These are phyloP conservation scores for Moesziomyces globuligerus DNA, from an alignment of 1,284 basidiomycete genomes.

Conservation along the genomic window DNA sequence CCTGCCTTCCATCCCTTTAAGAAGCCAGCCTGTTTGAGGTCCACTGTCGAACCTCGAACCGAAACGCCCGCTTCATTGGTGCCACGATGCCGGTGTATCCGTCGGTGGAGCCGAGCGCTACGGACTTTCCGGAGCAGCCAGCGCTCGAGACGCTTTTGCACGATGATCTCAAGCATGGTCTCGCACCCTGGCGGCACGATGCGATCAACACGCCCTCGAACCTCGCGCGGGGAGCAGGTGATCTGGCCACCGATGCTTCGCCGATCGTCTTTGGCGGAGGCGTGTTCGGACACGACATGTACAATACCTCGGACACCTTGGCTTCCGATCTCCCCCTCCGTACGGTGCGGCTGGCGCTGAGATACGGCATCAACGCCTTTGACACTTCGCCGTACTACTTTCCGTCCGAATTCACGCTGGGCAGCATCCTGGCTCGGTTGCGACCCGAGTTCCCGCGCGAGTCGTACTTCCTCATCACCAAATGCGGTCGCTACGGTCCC, in stretches of 20 bases:
- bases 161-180: slow-evolving; percentile 35
- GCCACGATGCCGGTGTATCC: slow-evolving; percentile 48
- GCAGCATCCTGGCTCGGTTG: slow-evolving; percentile 70
- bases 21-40: background rate
- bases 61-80: background rate
- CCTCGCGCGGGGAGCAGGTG: slow-evolving; percentile 10
- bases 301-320: slow-evolving; percentile 50
- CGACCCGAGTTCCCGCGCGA: slow-evolving; percentile 57
- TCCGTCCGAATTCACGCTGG: slow-evolving; percentile 87
- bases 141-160: slow-evolving; percentile 23
- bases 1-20: no score
- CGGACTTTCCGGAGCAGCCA: slow-evolving; percentile 39
- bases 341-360: slow-evolving; percentile 72
- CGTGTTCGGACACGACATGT: slow-evolving; percentile 62
- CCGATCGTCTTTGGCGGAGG: slow-evolving; percentile 63
- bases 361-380: slow-evolving; percentile 88
- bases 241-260: slow-evolving; percentile 34
- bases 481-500: slow-evolving; percentile 86
- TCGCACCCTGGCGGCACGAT: slow-evolving; percentile 33
- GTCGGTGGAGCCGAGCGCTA: slow-evolving; percentile 33
- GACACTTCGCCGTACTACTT: slow-evolving; percentile 87
- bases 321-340: slow-evolving; percentile 47
- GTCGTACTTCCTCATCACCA: slow-evolving; percentile 75
- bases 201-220: slow-evolving; percentile 22
- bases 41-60: background rate